Evolutionary conservation across 2,329 filamentous ascomycete genomes (phyloP), one percentile per base, ranked within the genome.

Genomic region (Colletotrichum magnum): DNA sequence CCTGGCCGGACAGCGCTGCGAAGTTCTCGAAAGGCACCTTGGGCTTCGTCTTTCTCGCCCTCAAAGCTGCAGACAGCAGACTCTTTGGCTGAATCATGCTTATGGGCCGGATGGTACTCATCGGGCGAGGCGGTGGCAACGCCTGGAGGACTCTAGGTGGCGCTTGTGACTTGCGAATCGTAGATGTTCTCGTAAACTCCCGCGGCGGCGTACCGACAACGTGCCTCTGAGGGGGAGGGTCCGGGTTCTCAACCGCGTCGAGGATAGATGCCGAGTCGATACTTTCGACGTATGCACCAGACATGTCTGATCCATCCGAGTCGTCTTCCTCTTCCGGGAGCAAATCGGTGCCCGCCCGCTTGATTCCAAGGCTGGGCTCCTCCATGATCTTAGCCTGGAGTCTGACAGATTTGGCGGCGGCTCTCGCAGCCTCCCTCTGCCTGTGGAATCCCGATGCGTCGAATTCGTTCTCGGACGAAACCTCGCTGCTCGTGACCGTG

Each of bases 381-480:
- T 78, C 85, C 75, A 86, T 87, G 58, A 86, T 83, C 70, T 86
- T 85, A 9, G 85, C 81, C 9, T 90, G 83, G 28, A 88, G 76
- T 74, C 85, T 86, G 64, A 83, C 83, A 13, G 84, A 81, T 74
- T 85, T 87, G 26, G 88, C 85, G 7, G 88, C 88, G 43, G 89
- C 86, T 53, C 87, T 86, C 1, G 89, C 85, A 2, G 87, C 88
- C 69, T 92, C 88, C 56, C 89, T 84, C 68, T 91, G 88, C 73
- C 86, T 87, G 72, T 91, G 89, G 75, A 90, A 92, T 1, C 86
- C 86, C 0, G 89, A 87, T 1, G 89, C 86, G 73, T 94, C 92
- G 53, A 93, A 87, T 74, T 95, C 93, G 74, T 94, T 94, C 71
- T 95, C 93, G 0, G 93, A 95, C 0, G 93, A 95, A 74, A 95